Evolutionary conservation across 2,329 filamentous ascomycete species (phyloP).

Genomic region (Arthrobotrys sinensis): DNA sequence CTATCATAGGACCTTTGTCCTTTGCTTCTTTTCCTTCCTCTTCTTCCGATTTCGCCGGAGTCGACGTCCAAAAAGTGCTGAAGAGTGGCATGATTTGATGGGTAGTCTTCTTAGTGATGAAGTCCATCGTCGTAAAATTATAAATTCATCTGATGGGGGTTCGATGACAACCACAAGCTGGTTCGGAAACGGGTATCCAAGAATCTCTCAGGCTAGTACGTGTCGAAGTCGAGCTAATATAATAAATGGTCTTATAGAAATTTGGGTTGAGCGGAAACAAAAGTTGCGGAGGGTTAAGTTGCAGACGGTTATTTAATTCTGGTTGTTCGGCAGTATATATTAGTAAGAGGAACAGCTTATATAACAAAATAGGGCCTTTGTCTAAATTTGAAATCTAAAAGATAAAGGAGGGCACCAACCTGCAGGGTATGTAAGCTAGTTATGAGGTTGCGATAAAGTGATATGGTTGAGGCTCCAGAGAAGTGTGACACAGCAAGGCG

Average conservation of each 20-base stretch:
- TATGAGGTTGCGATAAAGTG: conserved; percentile 1
- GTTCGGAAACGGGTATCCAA: neutral
- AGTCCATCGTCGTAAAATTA: conserved; percentile 48
- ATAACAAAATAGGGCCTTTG: neutral
- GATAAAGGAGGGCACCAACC: neutral
- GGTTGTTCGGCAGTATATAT: neutral
- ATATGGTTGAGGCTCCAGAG: conserved; percentile 14
- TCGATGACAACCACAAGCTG: too few species aligned
- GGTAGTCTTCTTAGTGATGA: conserved; percentile 58
- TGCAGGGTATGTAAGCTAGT: neutral
- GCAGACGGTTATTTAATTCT: neutral
- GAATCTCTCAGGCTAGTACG: neutral
- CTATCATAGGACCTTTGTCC: conserved; percentile 48
- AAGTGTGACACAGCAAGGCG: conserved; percentile 10
- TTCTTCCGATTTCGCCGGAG: conserved; percentile 34
- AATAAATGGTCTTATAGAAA: neutral
- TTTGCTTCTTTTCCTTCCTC: conserved; percentile 8
- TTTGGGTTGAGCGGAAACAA: too few species aligned
- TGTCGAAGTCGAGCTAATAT: neutral
- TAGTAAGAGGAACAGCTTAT: conserved; percentile 4
- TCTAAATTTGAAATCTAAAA: neutral
- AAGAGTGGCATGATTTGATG: conserved; percentile 58
- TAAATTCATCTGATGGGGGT: conserved; percentile 39
- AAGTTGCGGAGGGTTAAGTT: too few species aligned
- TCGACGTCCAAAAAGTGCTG: conserved; percentile 53